Conservation (phyloP, 2,329 filamentous ascomycete species). For the Tympanopsis confertula region DNA sequence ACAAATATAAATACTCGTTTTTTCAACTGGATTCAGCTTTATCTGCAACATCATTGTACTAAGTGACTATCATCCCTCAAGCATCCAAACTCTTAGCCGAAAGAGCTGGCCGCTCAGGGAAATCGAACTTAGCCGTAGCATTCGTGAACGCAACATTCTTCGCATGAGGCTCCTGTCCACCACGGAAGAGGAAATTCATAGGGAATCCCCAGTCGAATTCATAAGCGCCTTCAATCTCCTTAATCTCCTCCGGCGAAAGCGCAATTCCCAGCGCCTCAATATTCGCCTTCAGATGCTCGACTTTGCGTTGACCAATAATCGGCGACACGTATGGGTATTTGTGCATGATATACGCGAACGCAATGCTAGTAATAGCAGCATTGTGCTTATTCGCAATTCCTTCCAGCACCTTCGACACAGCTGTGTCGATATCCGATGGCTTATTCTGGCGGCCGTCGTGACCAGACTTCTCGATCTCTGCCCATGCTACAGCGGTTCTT, state of each 20-base stretch:
- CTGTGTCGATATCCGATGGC: slow-evolving; percentile 40
- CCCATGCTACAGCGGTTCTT: slow-evolving; percentile 12
- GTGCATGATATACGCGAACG: slow-evolving; percentile 62
- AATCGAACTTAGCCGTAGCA: background rate
- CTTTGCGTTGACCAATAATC: slow-evolving; percentile 57
- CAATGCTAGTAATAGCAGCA: slow-evolving; percentile 35
- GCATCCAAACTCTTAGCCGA: too few species aligned
- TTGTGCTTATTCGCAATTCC: slow-evolving; percentile 32
- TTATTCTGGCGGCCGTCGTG: slow-evolving; percentile 21
- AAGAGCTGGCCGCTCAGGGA: too few species aligned
- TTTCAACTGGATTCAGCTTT: background rate
- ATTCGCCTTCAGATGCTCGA: slow-evolving; percentile 59
- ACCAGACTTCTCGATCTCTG: slow-evolving; percentile 12
- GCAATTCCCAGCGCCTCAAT: slow-evolving; percentile 54
- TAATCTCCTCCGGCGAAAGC: slow-evolving; percentile 49
- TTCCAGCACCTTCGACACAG: slow-evolving; percentile 32
- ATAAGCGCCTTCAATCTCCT: slow-evolving; percentile 50
- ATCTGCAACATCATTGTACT: background rate
- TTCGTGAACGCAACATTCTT: background rate
- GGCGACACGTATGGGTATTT: slow-evolving; percentile 66
- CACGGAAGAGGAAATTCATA: slow-evolving; percentile 34
- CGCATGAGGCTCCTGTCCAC: background rate
- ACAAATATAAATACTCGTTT: background rate
- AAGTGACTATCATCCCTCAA: background rate
- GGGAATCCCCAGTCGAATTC: slow-evolving; percentile 60